Evolutionary conservation across 345 rosid genomes (phyloP), one percentile per base, ranked within the genome.

Genomic region (Melaleuca quinquenervia): DNA sequence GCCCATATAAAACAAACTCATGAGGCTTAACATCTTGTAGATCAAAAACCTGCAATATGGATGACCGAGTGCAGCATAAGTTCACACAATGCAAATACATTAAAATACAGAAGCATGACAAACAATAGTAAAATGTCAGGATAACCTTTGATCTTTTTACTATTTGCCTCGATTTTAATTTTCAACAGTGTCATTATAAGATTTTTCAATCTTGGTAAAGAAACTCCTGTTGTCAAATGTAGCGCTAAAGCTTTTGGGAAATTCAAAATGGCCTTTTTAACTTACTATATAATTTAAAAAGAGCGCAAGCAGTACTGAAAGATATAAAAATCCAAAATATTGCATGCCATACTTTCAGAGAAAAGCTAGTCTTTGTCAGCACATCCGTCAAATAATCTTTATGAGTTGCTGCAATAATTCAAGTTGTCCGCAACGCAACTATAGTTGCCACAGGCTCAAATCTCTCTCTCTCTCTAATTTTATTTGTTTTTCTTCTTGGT

Each of bases 1-100:
- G 89, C 86, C 99, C 99, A 91, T 90, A 93, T 85, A 86, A 84
- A 51, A 96, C 94, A 90, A 98, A 94, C 88, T 96, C 97, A 82
- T 87, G 55, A 52, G 99, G 99, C 90, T 92, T 98, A 89, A 98
- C 99, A 54, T 91, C 92, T 76, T 93, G 89, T 21, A 96, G 87
- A 85, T 98, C 99, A 90, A 95, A 96, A 62, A 98, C 97, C 98
- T 97, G 88, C 88, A 89, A 83, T 50, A 52, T 52, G 44, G 83
- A 83, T 51, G 44, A 87, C 50, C 82, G 48, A 52, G 48, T 55
- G 55, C 60, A 1, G 52, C 7, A 14, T 27, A 20, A 83, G 60
- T 41, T 51, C 55, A 32, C 22, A n/a, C 24, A 44, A 52, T 14
- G 21, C 53, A 14, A 13, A 83, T 26, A 29, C 45, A 51, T 83